Evolutionary conservation across 495 filamentous ascomycete species (phyloP), one percentile per base, ranked within the genome.

Genomic region (Daldinia bambusicola): DNA sequence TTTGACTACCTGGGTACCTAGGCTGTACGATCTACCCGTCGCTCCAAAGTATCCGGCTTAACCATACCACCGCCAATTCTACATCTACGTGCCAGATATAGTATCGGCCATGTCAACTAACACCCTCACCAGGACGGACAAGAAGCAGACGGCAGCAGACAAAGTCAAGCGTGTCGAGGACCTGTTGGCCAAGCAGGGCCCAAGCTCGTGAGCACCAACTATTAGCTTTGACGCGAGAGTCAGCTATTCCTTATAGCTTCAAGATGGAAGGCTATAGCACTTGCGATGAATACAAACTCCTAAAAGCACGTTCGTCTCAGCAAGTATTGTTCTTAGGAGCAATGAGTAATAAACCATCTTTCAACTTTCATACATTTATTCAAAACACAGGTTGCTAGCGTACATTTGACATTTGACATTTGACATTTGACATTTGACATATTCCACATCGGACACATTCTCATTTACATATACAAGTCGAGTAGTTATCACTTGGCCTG

Each of bases 141-240:
- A 84, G 78, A 74, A 66, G 41, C 83, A 85, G 58, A 81, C 81
- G 2, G 82, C 83, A 0, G 72, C 77, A 41, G 75, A 85, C 59
- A 85, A 85, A 65, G 80, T 85, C 18, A 82, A 80, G 66, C 71
- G 82, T 41, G 79, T 85, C 6, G 74, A 83, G 73, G 78, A 80
- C n/a, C 70, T 85, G 12, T 64, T 85, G 45, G 74, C 72, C 8
- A 56, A 71, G 37, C 71, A 74, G 32, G 7, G 3, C 9, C 2
- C 43, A 6, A 53, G 50, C 50, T 53, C 22, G 20, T 53, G 22
- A 53, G 50, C 50, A 52, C 26, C 26, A 26, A 26, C 26, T 48
- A 1, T 20, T 20, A 8, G 43, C 7, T 48, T 48, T 12, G 8
- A 20, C 2, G 43, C 18, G 18, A 18, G 43, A 22, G 41, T 26